phyloP scores from a whole-genome alignment of 495 filamentous ascomycete genomes.

The Patellaria atrata region DNA sequence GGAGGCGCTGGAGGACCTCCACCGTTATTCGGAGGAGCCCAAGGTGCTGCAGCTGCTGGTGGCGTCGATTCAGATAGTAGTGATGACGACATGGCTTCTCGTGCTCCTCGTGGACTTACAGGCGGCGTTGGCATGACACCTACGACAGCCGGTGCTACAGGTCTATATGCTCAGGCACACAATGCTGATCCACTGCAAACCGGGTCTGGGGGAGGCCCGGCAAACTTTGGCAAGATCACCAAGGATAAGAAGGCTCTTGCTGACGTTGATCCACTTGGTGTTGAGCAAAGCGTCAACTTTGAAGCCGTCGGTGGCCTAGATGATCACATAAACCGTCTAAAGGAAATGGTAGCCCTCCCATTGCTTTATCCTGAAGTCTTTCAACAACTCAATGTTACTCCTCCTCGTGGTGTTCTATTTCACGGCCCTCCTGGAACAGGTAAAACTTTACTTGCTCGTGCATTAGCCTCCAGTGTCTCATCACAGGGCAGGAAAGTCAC shows the following conservation, averaged over 20 bases:
- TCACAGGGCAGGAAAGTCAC: slow-evolving; percentile 81
- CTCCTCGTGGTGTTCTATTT: slow-evolving; percentile 87
- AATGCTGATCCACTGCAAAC: slow-evolving; percentile 46
- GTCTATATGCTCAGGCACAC: slow-evolving; percentile 47
- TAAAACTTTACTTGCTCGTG: slow-evolving; percentile 88
- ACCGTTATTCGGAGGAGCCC: slow-evolving; percentile 64
- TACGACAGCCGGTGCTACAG: slow-evolving; percentile 44
- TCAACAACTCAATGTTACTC: slow-evolving; percentile 74
- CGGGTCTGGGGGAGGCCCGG: slow-evolving; percentile 48
- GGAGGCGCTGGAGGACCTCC: slow-evolving; percentile 62
- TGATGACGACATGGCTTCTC: slow-evolving; percentile 64
- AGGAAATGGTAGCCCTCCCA: slow-evolving; percentile 94
- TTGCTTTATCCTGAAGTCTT: slow-evolving; percentile 95
- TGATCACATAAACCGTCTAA: slow-evolving; percentile 85
- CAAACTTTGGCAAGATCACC: slow-evolving; percentile 77
- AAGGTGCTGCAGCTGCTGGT: slow-evolving; percentile 56
- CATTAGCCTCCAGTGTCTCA: slow-evolving; percentile 69
- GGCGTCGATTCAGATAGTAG: slow-evolving; percentile 90
- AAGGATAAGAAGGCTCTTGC: slow-evolving; percentile 70
- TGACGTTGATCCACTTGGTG: slow-evolving; percentile 86
- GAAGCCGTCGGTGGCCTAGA: slow-evolving; percentile 82
- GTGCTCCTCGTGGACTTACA: slow-evolving; percentile 38
- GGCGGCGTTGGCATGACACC: slow-evolving; percentile 62
- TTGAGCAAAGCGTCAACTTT: slow-evolving; percentile 82
- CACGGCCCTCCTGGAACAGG: slow-evolving; percentile 95